Conservation (phyloP, 805 yeast genomes). For the Metschnikowia matae region DNA sequence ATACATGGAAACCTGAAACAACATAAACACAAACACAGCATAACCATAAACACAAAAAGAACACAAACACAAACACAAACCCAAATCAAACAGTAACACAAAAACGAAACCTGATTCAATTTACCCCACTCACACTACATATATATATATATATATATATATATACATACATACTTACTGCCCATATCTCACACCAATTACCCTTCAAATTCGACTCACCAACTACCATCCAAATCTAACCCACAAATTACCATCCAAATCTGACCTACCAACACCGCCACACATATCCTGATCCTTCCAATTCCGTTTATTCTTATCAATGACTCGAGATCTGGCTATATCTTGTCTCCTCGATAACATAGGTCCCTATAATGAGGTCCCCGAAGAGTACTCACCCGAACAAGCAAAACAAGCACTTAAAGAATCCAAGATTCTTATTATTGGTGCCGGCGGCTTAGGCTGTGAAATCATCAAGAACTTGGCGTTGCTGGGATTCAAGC, state of each 20-base stretch:
- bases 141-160: too few species aligned
- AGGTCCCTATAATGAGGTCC: slow-evolving; percentile 41
- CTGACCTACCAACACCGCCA: too few species aligned
- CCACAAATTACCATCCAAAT: neutral
- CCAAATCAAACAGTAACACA: too few species aligned
- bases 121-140: too few species aligned
- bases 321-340: slow-evolving; percentile 15
- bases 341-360: slow-evolving; percentile 19
- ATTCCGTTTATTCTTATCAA: neutral
- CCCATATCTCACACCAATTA: neutral
- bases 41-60: too few species aligned
- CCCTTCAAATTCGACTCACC: too few species aligned
- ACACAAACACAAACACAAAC: too few species aligned
- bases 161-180: too few species aligned
- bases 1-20: too few species aligned
- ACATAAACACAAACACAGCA: too few species aligned
- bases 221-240: neutral
- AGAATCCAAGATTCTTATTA: slow-evolving; percentile 34
- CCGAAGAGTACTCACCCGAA: slow-evolving; percentile 27
- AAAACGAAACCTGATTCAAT: too few species aligned
- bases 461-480: slow-evolving; percentile 75
- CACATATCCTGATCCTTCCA: too few species aligned
- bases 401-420: slow-evolving; percentile 23
- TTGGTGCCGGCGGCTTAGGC: slow-evolving; percentile 84
- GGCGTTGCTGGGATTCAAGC: slow-evolving; percentile 62